These are phyloP conservation scores for Dryas drummondii DNA, from an alignment of 306 rosid species.

Conservation along the genomic window DNA sequence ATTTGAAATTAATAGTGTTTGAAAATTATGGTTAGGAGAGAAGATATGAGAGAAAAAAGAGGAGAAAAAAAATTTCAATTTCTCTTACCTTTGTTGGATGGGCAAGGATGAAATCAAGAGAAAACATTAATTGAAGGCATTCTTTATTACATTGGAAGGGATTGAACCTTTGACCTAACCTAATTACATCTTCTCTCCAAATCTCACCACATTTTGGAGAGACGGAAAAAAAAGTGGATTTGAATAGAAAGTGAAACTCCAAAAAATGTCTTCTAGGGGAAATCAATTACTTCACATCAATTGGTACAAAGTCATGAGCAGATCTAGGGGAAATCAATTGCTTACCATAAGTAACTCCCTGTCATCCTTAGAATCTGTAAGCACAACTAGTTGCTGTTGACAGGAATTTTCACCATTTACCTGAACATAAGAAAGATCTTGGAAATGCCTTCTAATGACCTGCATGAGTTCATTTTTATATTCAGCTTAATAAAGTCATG, in stretches of 20 bases:
- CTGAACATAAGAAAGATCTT: slow-evolving; percentile 62
- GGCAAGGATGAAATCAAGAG: too few species aligned
- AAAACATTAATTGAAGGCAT: not conserved
- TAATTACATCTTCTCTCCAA: too few species aligned
- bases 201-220: too few species aligned
- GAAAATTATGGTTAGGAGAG: not conserved
- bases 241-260: too few species aligned
- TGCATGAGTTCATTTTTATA: slow-evolving; percentile 42
- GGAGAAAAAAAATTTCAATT: not conserved
- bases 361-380: slow-evolving; percentile 69
- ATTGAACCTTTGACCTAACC: not conserved
- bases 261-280: too few species aligned
- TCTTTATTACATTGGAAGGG: not conserved
- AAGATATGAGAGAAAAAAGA: too few species aligned
- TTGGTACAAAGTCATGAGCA: not conserved
- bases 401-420: slow-evolving; percentile 45
- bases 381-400: slow-evolving; percentile 59
- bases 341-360: slow-evolving; percentile 68
- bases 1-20: not conserved
- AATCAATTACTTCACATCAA: not conserved
- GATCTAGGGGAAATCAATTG: slow-evolving; percentile 6
- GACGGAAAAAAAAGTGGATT: too few species aligned
- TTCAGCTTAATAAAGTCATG: slow-evolving; percentile 20
- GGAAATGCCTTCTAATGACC: slow-evolving; percentile 68
- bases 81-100: too few species aligned